Percentiles rank a stretch among this genome's conserved stretches.
These are phyloP conservation scores for Irpex sp. DNA, from an alignment of 1,284 basidiomycete genomes.

Conservation along the genomic window DNA sequence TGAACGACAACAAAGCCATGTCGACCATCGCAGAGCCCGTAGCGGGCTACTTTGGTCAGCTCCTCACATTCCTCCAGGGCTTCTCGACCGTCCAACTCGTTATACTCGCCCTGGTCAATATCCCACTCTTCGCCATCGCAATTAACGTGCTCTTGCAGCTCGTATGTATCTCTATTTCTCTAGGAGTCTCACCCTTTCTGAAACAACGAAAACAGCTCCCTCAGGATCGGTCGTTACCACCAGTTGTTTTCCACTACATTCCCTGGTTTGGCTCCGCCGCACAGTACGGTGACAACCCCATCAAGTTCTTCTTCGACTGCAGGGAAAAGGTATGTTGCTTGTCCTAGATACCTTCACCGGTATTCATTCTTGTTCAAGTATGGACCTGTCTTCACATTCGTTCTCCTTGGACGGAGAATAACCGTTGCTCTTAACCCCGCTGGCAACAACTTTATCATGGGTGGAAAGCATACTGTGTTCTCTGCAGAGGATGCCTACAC, in stretches of 20 bases:
- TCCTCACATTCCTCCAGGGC: constrained; percentile 29
- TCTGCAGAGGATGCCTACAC: constrained; percentile 98
- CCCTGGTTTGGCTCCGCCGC: constrained; percentile 77
- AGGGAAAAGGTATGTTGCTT: constrained; percentile 73
- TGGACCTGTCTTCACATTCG: constrained; percentile 89
- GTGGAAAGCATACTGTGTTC: constrained; percentile 89
- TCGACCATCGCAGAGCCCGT: constrained; percentile 43
- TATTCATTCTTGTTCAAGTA: constrained; percentile 36
- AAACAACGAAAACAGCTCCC: constrained; percentile 33
- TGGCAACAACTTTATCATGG: constrained; percentile 93
- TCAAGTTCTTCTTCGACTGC: constrained; percentile 72
- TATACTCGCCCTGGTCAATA: constrained; percentile 32
- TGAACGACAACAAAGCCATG: constrained; percentile 23
- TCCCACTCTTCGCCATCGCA: constrained; percentile 44
- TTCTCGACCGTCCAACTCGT: constrained; percentile 24
- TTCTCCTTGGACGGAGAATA: constrained; percentile 85
- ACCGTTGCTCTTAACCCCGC: constrained; percentile 92
- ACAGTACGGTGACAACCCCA: constrained; percentile 78
- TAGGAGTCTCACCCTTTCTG: not conserved
- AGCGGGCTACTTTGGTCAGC: constrained; percentile 43
- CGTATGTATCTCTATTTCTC: constrained; percentile 33
- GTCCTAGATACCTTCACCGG: not conserved
- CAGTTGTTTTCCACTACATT: constrained; percentile 77
- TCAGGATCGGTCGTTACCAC: constrained; percentile 57
- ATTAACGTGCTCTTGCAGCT: constrained; percentile 63